phyloP scores from a whole-genome alignment of 1,139 yeast genomes.

The Debaryomycetaceae sp. region DNA sequence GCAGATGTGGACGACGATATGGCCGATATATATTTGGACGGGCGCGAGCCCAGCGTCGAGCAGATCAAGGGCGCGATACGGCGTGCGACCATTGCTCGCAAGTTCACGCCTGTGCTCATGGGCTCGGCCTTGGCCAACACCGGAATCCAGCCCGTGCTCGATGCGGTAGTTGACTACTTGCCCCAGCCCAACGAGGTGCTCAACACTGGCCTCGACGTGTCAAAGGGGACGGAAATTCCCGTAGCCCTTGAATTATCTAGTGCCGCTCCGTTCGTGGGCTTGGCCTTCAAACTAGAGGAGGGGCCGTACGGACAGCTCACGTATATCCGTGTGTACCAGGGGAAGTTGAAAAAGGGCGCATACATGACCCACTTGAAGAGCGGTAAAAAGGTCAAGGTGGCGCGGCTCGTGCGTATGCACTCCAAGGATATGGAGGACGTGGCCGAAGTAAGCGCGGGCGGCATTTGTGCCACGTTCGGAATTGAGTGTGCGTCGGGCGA shows the following conservation, averaged over 20 bases:
- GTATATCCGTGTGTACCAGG: conserved; percentile 94
- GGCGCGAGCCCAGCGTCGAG: conserved; percentile 71
- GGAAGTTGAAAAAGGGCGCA: conserved; percentile 81
- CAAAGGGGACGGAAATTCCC: conserved; percentile 49
- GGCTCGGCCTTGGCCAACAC: conserved; percentile 96
- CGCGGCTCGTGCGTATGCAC: conserved; percentile 98
- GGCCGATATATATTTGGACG: conserved; percentile 87
- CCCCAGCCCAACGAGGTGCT: conserved; percentile 92
- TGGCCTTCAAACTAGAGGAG: conserved; percentile 96
- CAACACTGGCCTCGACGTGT: conserved; percentile 78
- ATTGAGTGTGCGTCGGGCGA: conserved; percentile 99
- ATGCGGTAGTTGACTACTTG: conserved; percentile 89
- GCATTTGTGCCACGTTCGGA: conserved; percentile 98
- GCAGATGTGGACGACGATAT: conserved; percentile 98
- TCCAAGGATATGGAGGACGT: conserved; percentile 98
- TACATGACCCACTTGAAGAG: conserved; percentile 83
- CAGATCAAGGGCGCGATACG: conserved; percentile 86
- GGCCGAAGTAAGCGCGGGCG: conserved; percentile 93
- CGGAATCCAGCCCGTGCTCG: conserved; percentile 90
- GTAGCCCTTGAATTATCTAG: conserved; percentile 69
- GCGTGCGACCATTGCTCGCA: conserved; percentile 92
- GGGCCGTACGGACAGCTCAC: conserved; percentile 97
- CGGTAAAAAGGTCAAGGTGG: conserved; percentile 86
- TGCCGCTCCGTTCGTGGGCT: conserved; percentile 78
- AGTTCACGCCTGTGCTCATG: conserved; percentile 96